phyloP scores from a whole-genome alignment of 352 stramenopile genomes.

The Phytophthora meadii region DNA sequence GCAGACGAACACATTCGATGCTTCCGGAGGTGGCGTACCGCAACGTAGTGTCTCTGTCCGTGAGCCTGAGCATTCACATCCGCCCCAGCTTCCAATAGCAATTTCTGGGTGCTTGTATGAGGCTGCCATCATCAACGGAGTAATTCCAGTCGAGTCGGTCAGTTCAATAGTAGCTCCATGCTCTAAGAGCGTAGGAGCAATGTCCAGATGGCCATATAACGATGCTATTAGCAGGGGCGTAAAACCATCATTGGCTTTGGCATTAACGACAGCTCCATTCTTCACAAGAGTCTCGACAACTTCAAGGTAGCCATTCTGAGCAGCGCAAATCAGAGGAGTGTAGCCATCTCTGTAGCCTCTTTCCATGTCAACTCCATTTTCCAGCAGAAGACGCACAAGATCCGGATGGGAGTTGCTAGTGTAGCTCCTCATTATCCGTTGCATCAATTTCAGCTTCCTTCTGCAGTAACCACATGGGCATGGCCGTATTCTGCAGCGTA shows the following conservation, averaged over 20 bases:
- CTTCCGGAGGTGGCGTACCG: neutral
- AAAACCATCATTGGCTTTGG: neutral
- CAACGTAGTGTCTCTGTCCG: neutral
- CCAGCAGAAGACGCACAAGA: neutral
- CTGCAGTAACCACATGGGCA: neutral
- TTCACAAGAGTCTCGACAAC: neutral
- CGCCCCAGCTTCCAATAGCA: neutral
- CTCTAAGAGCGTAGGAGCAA: neutral
- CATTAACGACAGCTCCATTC: neutral
- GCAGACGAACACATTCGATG: neutral
- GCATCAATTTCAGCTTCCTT: neutral
- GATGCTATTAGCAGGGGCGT: neutral
- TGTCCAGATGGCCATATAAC: neutral
- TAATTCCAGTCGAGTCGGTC: neutral
- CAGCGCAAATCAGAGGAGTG: neutral
- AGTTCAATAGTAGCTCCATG: neutral
- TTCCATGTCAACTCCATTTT: neutral
- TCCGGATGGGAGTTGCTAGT: neutral
- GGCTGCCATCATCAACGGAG: neutral
- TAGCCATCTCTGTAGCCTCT: neutral
- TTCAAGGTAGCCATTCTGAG: neutral
- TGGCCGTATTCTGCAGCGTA: neutral
- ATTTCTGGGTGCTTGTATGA: neutral
- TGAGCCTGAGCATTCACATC: neutral
- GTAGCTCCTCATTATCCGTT: neutral